Evolutionary conservation across 2,329 filamentous ascomycete species (phyloP), one percentile per base, ranked within the genome.

Genomic region (Trichophyton simii): DNA sequence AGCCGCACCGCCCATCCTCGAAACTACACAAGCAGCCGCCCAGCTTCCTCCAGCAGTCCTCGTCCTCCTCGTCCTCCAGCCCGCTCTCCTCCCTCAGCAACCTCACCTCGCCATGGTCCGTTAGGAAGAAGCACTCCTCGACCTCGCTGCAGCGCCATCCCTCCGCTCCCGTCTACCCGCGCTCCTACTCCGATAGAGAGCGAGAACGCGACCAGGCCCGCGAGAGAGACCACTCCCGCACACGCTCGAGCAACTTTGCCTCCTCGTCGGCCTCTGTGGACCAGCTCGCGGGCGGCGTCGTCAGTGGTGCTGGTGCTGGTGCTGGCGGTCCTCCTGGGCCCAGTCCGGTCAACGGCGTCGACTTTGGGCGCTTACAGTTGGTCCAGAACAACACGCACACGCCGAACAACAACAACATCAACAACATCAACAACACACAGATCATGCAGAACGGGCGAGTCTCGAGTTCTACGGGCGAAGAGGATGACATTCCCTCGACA

Each of bases 251-350:
- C 71, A 73, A 73, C 36, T 77, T 76, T 69, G 75, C 72, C 50
- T 79, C 77, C 4, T 78, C 76, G 15, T 76, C 72, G 20, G 79
- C 77, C n/a, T 78, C 76, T 7, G 69, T 78, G 62, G 77, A 79
- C 42, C 74, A 75, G 64, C 28, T 55, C 3, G 50, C 11, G 20
- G 22, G 28, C 68, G 22, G 9, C 3, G 11, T n/a, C 22, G 72
- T 65, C 69, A 69, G 38, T 71, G 69, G 57, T 70, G 71, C 9
- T 77, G 75, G 31, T 6, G 34, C 22, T 22, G 34, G 34, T 38
- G 9, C 0, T 38, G 34, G 34, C 13, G 9, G 28, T 31, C 28
- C 28, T 31, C 28, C 28, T 31, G 28, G 28, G 28, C 5, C 6
- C 28, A 31, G 28, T 31, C 28, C 28, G 5, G 28, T n/a, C 57